Conservation (phyloP, 257 asterid species). For the Cynanchum wilfordii region DNA sequence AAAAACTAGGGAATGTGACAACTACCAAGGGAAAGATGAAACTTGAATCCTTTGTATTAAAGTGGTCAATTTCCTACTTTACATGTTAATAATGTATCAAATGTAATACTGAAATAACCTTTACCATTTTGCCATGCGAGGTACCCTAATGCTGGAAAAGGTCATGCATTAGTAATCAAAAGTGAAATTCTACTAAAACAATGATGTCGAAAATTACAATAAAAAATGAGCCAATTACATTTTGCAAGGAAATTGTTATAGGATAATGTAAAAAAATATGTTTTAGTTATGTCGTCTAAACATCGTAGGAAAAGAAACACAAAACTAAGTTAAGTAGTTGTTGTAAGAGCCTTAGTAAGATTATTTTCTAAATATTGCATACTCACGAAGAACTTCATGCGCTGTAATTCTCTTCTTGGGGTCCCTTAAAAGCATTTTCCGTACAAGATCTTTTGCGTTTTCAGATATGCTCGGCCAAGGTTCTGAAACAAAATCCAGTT, state of each 20-base stretch:
- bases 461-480: constrained; percentile 70
- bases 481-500: constrained; percentile 61
- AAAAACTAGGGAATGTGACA: neutral
- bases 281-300: neutral
- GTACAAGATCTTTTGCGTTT: constrained; percentile 59
- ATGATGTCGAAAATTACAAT: neutral
- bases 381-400: constrained; percentile 67
- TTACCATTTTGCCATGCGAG: neutral
- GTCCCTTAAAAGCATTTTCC: constrained; percentile 59
- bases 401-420: constrained; percentile 57
- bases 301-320: neutral
- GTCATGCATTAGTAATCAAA: neutral
- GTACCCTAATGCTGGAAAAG: neutral
- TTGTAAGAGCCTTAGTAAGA: neutral
- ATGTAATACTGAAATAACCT: neutral
- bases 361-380: constrained; percentile 3
- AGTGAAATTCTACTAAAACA: neutral
- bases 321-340: neutral
- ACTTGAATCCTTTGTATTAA: neutral
- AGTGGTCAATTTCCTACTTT: neutral
- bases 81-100: neutral
- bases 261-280: neutral
- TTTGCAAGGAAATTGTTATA: neutral
- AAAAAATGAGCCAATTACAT: neutral
- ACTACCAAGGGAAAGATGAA: neutral